A percentile compares a stretch with the other conserved stretches of the same genome.
Conservation (phyloP, 2,329 filamentous ascomycete genomes). For the Cytospora piceae region DNA sequence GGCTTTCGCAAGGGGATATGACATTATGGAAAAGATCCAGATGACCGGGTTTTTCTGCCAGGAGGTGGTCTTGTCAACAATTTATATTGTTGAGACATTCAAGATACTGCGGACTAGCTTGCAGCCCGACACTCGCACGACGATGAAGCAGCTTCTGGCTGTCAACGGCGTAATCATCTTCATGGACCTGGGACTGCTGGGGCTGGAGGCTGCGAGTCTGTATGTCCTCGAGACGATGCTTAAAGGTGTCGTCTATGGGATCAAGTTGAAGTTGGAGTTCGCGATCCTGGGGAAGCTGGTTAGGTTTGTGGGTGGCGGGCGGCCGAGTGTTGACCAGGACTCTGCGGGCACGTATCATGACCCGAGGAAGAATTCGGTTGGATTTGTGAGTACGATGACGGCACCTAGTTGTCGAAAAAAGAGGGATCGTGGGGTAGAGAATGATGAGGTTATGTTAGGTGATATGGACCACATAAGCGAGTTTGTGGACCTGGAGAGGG, state of each 20-base stretch:
- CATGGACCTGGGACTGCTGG: slow-evolving; percentile 14
- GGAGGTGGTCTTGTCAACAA: slow-evolving; percentile 11
- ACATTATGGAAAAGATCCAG: slow-evolving; percentile 25
- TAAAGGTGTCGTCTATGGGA: slow-evolving; percentile 23
- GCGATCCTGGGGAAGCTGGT: slow-evolving; percentile 21
- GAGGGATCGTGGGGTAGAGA: slow-evolving; percentile 6
- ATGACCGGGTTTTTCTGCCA: slow-evolving; percentile 23
- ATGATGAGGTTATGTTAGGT: slow-evolving; percentile 12
- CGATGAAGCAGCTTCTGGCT: slow-evolving; percentile 19
- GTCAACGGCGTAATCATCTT: slow-evolving; percentile 18
- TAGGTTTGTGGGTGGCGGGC: slow-evolving; percentile 3
- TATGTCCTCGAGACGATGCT: slow-evolving; percentile 27
- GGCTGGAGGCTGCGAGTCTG: slow-evolving; percentile 9
- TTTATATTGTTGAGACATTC: slow-evolving; percentile 21
- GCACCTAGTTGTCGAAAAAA: background rate
- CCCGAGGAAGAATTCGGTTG: slow-evolving; percentile 21
- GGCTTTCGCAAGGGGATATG: slow-evolving; percentile 10
- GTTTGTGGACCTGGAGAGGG: slow-evolving; percentile 20
- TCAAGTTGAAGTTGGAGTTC: slow-evolving; percentile 21
- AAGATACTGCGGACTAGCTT: slow-evolving; percentile 6
- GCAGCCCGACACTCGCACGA: slow-evolving; percentile 19
- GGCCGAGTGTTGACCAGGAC: background rate
- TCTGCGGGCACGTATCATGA: background rate
- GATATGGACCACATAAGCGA: slow-evolving; percentile 26
- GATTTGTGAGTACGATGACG: background rate